A percentile compares a stretch with the other conserved stretches of the same genome.
These are phyloP conservation scores for Scutellaria minor DNA, from an alignment of 257 asterid genomes.

Conservation along the genomic window DNA sequence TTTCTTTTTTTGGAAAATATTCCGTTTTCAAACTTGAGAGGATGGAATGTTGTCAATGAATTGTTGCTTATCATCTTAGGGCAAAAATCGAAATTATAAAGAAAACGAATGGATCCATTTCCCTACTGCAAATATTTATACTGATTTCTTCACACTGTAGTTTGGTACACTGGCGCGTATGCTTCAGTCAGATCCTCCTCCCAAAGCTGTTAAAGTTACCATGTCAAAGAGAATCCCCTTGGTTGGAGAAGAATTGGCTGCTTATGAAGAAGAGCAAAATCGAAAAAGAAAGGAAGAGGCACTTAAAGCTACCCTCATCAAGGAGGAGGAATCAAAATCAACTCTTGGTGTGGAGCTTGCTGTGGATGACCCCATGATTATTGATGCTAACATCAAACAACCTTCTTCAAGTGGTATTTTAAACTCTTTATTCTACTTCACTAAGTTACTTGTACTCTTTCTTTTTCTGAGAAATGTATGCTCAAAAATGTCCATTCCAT, in stretches of 20 bases:
- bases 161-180: slow-evolving; percentile 91
- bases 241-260: slow-evolving; percentile 99
- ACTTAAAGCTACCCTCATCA: slow-evolving; percentile 75
- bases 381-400: slow-evolving; percentile 60
- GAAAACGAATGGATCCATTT: slow-evolving; percentile 14
- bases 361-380: slow-evolving; percentile 72
- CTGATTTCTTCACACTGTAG: slow-evolving; percentile 50
- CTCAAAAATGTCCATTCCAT: not conserved
- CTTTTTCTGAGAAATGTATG: not conserved
- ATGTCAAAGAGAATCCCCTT: slow-evolving; percentile 92
- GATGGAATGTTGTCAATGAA: not conserved
- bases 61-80: not conserved
- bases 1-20: not conserved
- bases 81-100: not conserved
- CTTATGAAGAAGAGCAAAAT: slow-evolving; percentile 94
- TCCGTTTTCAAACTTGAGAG: not conserved
- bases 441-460: slow-evolving; percentile 23
- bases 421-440: slow-evolving; percentile 8
- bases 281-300: slow-evolving; percentile 88
- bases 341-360: slow-evolving; percentile 56
- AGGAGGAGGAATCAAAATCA: slow-evolving; percentile 91
- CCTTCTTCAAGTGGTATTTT: slow-evolving; percentile 64
- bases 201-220: slow-evolving; percentile 97
- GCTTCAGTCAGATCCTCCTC: slow-evolving; percentile 99
- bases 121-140: slow-evolving; percentile 25